Base-by-base conservation (phyloP, 2,329 filamentous ascomycete species). In the Botrytis fabae region DNA sequence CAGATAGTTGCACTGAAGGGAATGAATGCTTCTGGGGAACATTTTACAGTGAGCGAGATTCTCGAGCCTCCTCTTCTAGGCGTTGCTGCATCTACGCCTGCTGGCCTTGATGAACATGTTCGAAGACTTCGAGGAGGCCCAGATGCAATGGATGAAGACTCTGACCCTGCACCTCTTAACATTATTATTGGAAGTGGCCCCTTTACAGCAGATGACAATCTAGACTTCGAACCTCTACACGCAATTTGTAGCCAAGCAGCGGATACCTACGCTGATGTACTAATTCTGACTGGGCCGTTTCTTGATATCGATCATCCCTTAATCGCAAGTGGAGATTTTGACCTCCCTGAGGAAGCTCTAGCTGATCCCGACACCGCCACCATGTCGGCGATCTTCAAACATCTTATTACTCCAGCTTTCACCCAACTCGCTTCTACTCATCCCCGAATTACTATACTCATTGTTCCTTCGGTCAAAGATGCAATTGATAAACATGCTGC, bases 291-390 rank as follows among this genome's bases (percentile, higher is more conserved):
- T 6, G 96, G 96, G 0, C 96, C 96, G 0, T 98, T 99, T 81
- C 86, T 99, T 76, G 96, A 98, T 81, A 86, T 92, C 51, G 94
- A 98, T 78, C 96, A 99, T 81, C 95, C 96, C 0, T 85, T 97
- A 40, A 88, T 99, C 71, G 93, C 94, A 38, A 87, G 89, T 25
- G 91, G 94, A 76, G 92, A 95, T 83, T 91, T 95, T 80, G 89
- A 95, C 79, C 86, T 94, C 73, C 91, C 92, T 57, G 88, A 91
- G 38, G 88, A 91, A 69, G 88, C 88, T 73, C 85, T 85, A 80
- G 81, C 91, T 79, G 88, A 98, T 73, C 89, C 92, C 0, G 93
- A 98, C 80, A 90, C 90, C 22, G 91, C 91, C 2, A 97, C 92
- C 35, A 88, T 98, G 83, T 85, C 88, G 25, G 94, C 95, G 40